phyloP scores from a whole-genome alignment of 2,329 filamentous ascomycete species.

The Stagonosporopsis rhizophila region DNA sequence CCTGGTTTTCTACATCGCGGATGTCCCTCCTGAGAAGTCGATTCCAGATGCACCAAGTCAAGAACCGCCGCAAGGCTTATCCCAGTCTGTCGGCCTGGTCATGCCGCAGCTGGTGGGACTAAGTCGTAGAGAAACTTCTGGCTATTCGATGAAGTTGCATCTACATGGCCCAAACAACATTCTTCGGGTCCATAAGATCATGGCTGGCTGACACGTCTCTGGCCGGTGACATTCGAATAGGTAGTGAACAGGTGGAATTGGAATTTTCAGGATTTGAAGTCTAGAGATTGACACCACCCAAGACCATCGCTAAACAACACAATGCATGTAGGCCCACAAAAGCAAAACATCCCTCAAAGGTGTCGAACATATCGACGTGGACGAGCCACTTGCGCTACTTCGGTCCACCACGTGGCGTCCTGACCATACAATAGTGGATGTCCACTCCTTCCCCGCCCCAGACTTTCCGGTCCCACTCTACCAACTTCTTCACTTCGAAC shows the following conservation, averaged over 20 bases:
- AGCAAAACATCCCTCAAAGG: neutral
- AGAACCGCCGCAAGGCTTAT: neutral
- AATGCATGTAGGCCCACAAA: neutral
- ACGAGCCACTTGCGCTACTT: neutral
- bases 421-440: slow-evolving; percentile 42
- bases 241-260: neutral
- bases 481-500: slow-evolving; percentile 28
- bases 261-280: neutral
- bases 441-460: slow-evolving; percentile 42
- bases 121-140: neutral
- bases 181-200: neutral
- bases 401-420: neutral
- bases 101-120: neutral
- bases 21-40: neutral
- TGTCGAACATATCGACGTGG: neutral
- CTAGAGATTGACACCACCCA: neutral
- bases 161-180: neutral
- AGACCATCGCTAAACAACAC: neutral
- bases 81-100: neutral
- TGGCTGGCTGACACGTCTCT: neutral
- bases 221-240: neutral
- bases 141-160: neutral
- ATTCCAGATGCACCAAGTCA: neutral
- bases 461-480: slow-evolving; percentile 34
- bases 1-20: slow-evolving; percentile 4